Conservation (phyloP, 2,329 filamentous ascomycete species). For the Penicillium sp. region DNA sequence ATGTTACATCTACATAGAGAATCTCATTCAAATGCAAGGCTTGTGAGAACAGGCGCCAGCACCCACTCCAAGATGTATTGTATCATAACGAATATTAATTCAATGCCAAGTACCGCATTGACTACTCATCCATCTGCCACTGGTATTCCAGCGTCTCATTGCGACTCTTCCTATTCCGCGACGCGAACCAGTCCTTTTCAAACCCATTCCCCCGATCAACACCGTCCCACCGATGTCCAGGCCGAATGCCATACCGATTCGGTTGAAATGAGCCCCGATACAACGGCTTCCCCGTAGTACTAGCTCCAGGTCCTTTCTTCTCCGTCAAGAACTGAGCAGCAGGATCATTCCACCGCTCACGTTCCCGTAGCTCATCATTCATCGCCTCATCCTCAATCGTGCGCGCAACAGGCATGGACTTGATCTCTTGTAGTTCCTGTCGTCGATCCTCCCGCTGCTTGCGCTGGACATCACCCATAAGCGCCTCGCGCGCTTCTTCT, state of each 20-base stretch:
- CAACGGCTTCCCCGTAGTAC: conserved; percentile 59
- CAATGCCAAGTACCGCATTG: background rate
- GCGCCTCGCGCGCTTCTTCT: conserved; percentile 64
- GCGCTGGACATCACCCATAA: conserved; percentile 83
- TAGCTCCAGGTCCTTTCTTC: conserved; percentile 46
- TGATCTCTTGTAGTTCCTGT: conserved; percentile 74
- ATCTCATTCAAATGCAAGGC: background rate
- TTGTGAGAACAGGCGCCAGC: background rate
- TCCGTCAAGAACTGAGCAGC: conserved; percentile 74
- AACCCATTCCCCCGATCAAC: conserved; percentile 93
- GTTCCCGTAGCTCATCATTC: conserved; percentile 76
- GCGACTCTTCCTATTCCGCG: conserved; percentile 73
- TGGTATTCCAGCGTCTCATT: conserved; percentile 80
- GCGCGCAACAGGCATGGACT: conserved; percentile 75
- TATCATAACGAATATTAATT: background rate
- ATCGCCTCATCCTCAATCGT: conserved; percentile 80
- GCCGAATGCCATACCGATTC: conserved; percentile 90
- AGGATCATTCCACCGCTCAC: conserved; percentile 88
- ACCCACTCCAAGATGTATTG: background rate
- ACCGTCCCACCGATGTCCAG: conserved; percentile 94
- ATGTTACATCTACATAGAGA: background rate
- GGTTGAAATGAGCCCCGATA: conserved; percentile 81
- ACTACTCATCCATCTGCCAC: conserved; percentile 95
- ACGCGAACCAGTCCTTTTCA: conserved; percentile 88
- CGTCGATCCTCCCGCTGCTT: conserved; percentile 64